Evolutionary conservation across 106 monocot genomes (phyloP), one percentile per base, ranked within the genome.

Genomic region (Dendrobium officinale): DNA sequence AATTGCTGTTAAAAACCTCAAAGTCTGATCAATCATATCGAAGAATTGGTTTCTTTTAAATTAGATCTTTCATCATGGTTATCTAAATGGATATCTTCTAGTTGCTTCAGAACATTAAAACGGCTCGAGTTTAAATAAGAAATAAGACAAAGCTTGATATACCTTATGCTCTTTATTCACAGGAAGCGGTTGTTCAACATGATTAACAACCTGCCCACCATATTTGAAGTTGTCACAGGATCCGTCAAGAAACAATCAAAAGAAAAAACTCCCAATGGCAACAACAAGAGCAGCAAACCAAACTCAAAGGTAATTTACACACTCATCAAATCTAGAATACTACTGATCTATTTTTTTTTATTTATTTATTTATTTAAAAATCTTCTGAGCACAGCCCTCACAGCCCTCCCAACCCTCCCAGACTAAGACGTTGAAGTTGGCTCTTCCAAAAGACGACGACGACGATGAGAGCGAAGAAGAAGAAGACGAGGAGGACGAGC

Each of bases 131-230:
- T 37, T 70, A 2, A 33, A 37, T 70, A 13, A 70, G 15, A 70
- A 70, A 37, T 26, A 15, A 0, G 37, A 22, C 22, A 61, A 24
- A 70, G 33, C 5, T 55, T 80, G 7, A 43, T 41, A 0, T n/a
- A 59, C 2, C 5, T 74, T 22, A 49, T 26, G 26, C 19, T 68
- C 5, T 47, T 66, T 41, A 42, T 82, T 84, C 56, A 56, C 81
- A 95, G 95, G 91, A 86, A 84, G 74, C 80, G 85, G 48, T 84
- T 95, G 13, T 95, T 92, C 77, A 77, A 83, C 67, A 89, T 95
- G 92, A 95, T 92, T 31, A 95, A 89, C 80, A 79, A 78, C 49
- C 90, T 91, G 4, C 92, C 95, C 22, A 95, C 95, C 42, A 87
- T 95, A 70, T 92, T 82, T 85, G 95, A 95, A 75, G 84, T 91